These are phyloP conservation scores for Naegleria gruberi DNA, from an alignment of 208 protist species.

Conservation along the genomic window DNA sequence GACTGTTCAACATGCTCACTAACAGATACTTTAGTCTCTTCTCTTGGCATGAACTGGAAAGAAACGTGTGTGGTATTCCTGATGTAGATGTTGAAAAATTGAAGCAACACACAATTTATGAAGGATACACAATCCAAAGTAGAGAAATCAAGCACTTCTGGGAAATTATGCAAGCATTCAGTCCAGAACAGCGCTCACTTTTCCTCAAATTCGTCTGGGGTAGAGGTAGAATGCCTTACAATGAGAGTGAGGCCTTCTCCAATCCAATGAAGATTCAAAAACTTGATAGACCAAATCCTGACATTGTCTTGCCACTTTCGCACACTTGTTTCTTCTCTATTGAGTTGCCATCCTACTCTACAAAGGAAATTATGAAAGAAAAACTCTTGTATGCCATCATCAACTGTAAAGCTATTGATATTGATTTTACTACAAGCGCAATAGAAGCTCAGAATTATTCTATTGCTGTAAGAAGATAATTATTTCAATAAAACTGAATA, in stretches of 20 bases:
- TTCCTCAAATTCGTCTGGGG: slow-evolving; percentile 83
- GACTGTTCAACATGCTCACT: slow-evolving; percentile 70
- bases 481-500: too few species aligned
- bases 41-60: slow-evolving; percentile 71
- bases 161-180: slow-evolving; percentile 65
- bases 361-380: slow-evolving; percentile 69
- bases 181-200: slow-evolving; percentile 57
- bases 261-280: slow-evolving; percentile 67
- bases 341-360: slow-evolving; percentile 73
- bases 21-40: slow-evolving; percentile 64
- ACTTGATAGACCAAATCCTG: slow-evolving; percentile 42
- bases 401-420: slow-evolving; percentile 85
- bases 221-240: slow-evolving; percentile 58
- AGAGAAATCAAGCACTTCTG: slow-evolving; percentile 74
- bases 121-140: slow-evolving; percentile 64
- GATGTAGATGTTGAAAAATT: slow-evolving; percentile 74
- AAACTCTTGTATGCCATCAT: slow-evolving; percentile 83
- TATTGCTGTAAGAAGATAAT: too few species aligned
- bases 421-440: slow-evolving; percentile 68
- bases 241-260: slow-evolving; percentile 16
- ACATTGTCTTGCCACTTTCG: slow-evolving; percentile 68
- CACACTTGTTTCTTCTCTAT: slow-evolving; percentile 89
- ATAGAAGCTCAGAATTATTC: slow-evolving; percentile 40
- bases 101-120: slow-evolving; percentile 61
- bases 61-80: slow-evolving; percentile 69